These are phyloP conservation scores for Pelargonium nanum DNA, from an alignment of 345 rosid genomes.

Conservation along the genomic window DNA sequence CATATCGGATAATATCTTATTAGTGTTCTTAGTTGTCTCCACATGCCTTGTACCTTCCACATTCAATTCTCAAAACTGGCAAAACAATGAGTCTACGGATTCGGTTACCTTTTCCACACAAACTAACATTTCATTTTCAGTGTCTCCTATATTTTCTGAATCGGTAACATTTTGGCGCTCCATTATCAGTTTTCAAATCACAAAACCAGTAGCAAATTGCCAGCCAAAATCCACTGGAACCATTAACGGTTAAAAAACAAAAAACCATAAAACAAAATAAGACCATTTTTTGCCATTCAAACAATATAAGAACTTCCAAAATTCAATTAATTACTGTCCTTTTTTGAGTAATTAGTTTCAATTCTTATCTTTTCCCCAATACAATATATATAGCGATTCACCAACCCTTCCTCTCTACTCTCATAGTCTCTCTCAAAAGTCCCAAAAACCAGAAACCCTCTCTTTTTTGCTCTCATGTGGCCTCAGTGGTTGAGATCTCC, in stretches of 20 bases:
- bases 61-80: background rate
- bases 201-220: background rate
- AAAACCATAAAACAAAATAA: no score
- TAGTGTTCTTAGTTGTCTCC: background rate
- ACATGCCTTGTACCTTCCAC: background rate
- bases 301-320: background rate
- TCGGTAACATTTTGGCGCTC: background rate
- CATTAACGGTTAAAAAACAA: background rate
- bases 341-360: no score
- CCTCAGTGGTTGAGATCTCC: slow-evolving; percentile 43
- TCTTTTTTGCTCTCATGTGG: slow-evolving; percentile 23
- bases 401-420: background rate
- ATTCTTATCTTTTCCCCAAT: background rate
- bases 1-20: background rate
- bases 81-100: background rate
- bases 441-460: no score
- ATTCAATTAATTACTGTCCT: background rate
- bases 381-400: no score
- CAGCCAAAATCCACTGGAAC: background rate
- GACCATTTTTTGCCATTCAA: background rate
- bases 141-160: no score
- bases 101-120: background rate
- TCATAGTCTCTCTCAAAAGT: background rate
- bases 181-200: no score
- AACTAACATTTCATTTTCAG: no score